Percentiles rank a stretch among this genome's conserved stretches.
Evolutionary conservation across 1,284 basidiomycete genomes (phyloP).

Genomic region (Boletellus deceptivus): DNA sequence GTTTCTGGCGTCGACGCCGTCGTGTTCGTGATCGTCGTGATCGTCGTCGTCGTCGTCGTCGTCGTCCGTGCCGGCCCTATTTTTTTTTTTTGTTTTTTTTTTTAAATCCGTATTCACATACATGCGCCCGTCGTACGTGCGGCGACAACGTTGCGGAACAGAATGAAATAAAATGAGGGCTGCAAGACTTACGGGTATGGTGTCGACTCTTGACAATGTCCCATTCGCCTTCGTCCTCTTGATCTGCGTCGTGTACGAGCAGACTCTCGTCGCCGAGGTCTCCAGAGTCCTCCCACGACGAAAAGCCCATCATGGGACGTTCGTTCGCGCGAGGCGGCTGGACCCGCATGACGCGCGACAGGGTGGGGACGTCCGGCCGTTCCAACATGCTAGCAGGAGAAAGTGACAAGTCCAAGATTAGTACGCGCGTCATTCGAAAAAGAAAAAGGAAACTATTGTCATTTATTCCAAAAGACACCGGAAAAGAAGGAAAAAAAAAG

Average conservation of each 20-base stretch:
- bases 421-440: slow-evolving; percentile 2
- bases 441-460: not conserved
- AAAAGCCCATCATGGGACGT: slow-evolving; percentile 57
- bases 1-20: slow-evolving; percentile 36
- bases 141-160: not conserved
- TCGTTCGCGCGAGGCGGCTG: slow-evolving; percentile 49
- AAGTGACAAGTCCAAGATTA: slow-evolving; percentile 12
- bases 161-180: not conserved
- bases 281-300: slow-evolving; percentile 72
- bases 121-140: not conserved
- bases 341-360: slow-evolving; percentile 64
- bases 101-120: no score
- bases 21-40: slow-evolving; percentile 3
- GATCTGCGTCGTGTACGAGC: slow-evolving; percentile 47
- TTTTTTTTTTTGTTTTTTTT: no score
- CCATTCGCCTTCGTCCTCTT: slow-evolving; percentile 59
- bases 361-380: slow-evolving; percentile 50
- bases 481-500: not conserved
- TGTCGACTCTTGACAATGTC: slow-evolving; percentile 63
- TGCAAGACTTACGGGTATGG: slow-evolving; percentile 42
- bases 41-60: slow-evolving; percentile 8
- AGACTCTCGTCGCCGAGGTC: slow-evolving; percentile 50
- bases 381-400: slow-evolving; percentile 54
- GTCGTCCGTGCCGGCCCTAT: slow-evolving; percentile 16
- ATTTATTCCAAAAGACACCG: not conserved